Evolutionary conservation across 306 rosid genomes (phyloP), one percentile per base, ranked within the genome.

Genomic region (Begonia peltatifolia): DNA sequence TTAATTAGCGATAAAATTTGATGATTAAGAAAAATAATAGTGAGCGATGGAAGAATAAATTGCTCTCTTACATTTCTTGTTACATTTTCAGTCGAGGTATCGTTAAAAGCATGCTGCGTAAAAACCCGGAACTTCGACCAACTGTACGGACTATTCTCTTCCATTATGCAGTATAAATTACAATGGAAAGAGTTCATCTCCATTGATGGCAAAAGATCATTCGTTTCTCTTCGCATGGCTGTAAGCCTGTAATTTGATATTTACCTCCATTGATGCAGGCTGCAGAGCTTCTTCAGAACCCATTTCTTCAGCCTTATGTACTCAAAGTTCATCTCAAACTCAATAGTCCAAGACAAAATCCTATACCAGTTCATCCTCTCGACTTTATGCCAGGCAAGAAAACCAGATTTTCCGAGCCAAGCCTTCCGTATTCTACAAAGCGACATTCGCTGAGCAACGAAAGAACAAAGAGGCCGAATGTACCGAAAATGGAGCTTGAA

Each of bases 91-190:
- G 99, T 71, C 99, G 94, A 56, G 70, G 89, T 62, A 94, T 92
- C 35, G 81, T 92, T 54, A 92, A 92, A 68, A 86, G 94, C 75
- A 83, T 92, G 99, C 84, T 92, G 77, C 96, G 99, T 70, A 92
- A 81, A 77, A 92, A 87, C 71, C 96, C 99, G 23, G 96, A 92
- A 79, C 83, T 83, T 61, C 82, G 99, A 59, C 96, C 99, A 55
- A 87, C 93, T 70, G 99, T 92, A 86, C 20, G 99, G 75, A 63
- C 57, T 30, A 30, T 30, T 30, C 38, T 30, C 23, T 20, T 20
- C 23, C 2, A 20, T 20, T 20, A 3, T 20, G 23, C 23, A 20
- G 23, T 2, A 20, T 20, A 20, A 20, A 20, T 20, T 20, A 2
- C 1, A 20, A 20, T 20, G 23, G 23, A 20, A 20, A 20, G 23